Base-by-base conservation (phyloP, 345 rosid species). In the Litchi chinensis region DNA sequence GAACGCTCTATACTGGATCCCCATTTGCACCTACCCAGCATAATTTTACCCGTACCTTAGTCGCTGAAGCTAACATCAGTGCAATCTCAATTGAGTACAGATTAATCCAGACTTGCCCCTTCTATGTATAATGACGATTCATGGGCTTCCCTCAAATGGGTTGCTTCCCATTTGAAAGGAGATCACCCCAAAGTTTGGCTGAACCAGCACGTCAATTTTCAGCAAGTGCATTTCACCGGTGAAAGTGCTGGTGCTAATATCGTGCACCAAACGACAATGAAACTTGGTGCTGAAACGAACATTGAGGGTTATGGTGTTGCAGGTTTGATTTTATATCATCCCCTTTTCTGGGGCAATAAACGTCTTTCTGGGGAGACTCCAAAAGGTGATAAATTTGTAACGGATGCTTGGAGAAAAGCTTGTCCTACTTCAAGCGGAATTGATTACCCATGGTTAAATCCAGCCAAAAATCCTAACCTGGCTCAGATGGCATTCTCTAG, bases 371-470 rank as follows among this genome's bases (percentile, higher is more conserved):
- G 10, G 7, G 85, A 83, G 75, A 2, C 39, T 26, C 28, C 28
- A 26, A 26, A 26, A 26, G 28, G 28, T 26, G 1, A 26, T 26
- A 26, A 26, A 26, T 0, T 85, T 74, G 2, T 5, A 12, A 66
- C 8, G 2, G 75, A 83, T 40, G 57, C 84, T 1, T 88, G 87
- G 83, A 10, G 76, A 26, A n/a, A 81, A 0, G 79, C 83, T 37
- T 77, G 77, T 15, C 93, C 93, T 0, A 57, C 59, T 8, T 85
- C 82, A 15, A 62, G 81, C 0, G 92, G 92, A 18, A 37, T 60
- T 1, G 87, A 88, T 52, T 91, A 92, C 54, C 93, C 90, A 11
- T 78, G 41, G 80, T 5, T 92, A 0, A 85, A 92, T 74, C 92
- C 89, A 54, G 68, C 15, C 3, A 48, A 48, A 12, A 15, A 48